Conservation (phyloP, 176 grass and related monocot species). For the Oryza coarctata region DNA sequence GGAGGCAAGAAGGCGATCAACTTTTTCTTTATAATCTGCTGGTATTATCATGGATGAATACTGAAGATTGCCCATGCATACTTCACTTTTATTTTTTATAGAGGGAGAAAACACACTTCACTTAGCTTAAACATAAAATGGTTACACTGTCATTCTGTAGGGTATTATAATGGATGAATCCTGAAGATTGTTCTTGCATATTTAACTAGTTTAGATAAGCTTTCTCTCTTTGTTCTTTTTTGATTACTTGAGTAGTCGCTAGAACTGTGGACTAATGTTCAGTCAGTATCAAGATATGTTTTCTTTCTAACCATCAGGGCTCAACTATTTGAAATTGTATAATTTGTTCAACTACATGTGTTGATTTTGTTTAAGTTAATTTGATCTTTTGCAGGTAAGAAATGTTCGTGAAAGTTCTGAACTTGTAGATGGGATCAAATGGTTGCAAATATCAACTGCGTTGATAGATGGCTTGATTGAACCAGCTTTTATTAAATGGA, state of each 20-base stretch:
- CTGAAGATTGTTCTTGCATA: not conserved
- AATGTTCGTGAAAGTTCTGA: conserved; percentile 50
- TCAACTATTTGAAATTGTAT: not conserved
- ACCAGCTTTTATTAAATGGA: conserved; percentile 74
- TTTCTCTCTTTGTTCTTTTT: conserved; percentile 10
- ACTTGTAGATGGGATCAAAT: conserved; percentile 50
- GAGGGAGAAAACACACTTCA: not conserved
- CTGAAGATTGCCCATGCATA: conserved; percentile 20
- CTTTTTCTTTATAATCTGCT: conserved; percentile 24
- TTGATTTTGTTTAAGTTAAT: conserved; percentile 30
- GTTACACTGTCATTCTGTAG: not conserved
- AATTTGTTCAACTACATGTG: conserved; percentile 21
- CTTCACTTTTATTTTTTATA: not conserved
- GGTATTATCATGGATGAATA: conserved; percentile 18
- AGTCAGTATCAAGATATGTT: not conserved
- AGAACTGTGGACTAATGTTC: not conserved
- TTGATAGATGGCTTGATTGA: conserved; percentile 56
- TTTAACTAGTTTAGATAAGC: not conserved
- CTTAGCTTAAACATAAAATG: conserved; percentile 11
- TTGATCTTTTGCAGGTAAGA: conserved; percentile 59
- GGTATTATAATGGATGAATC: conserved; percentile 7
- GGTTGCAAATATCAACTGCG: conserved; percentile 47
- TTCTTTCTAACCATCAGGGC: not conserved
- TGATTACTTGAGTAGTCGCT: conserved; percentile 5
- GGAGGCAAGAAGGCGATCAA: conserved; percentile 59